Percentiles rank a stretch among this genome's conserved stretches.
These are phyloP conservation scores for Mortierella sp. DNA, from an alignment of 371 early-diverging fungal genomes.

Conservation along the genomic window DNA sequence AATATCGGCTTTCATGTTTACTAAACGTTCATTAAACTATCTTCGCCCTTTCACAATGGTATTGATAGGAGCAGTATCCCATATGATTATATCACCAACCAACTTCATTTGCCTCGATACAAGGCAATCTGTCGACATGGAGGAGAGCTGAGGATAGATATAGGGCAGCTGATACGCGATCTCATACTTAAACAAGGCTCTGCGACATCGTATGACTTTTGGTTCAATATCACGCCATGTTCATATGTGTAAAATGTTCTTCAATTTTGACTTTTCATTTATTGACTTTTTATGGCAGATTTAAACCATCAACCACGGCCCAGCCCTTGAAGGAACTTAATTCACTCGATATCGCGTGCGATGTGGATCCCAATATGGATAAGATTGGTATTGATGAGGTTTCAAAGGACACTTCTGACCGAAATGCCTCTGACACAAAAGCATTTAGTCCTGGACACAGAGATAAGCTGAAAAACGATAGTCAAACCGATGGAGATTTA, in stretches of 20 bases:
- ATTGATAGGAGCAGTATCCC: constrained; percentile 10
- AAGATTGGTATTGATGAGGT: neutral
- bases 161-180: constrained; percentile 14
- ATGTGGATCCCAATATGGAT: neutral
- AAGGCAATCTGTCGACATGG: constrained; percentile 29
- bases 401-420: neutral
- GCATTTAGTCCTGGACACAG: neutral
- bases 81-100: constrained; percentile 3
- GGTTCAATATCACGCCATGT: too few species aligned
- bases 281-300: too few species aligned
- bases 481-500: neutral
- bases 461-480: neutral
- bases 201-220: neutral
- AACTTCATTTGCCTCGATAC: constrained; percentile 11
- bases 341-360: neutral
- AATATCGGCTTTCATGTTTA: neutral
- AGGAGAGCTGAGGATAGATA: neutral
- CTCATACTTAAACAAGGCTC: constrained; percentile 2
- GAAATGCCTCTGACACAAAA: neutral
- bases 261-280: neutral
- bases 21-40: neutral
- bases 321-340: neutral
- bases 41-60: neutral
- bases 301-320: too few species aligned
- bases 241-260: too few species aligned